Conservation (phyloP, 1,284 basidiomycete species). For the Tilletiaria anomala region DNA sequence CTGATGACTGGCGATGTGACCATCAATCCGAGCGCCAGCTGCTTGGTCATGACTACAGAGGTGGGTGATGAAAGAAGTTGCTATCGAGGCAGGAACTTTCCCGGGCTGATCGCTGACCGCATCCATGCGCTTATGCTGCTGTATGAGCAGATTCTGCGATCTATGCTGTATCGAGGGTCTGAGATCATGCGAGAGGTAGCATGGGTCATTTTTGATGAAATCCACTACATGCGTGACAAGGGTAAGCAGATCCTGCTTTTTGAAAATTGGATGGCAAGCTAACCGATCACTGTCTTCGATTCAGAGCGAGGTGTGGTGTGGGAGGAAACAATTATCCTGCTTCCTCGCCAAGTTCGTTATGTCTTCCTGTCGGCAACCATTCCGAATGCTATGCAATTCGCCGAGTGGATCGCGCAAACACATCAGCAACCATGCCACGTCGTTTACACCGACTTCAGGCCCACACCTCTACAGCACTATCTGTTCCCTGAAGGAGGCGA, state of each 20-base stretch:
- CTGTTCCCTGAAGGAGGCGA: constrained; percentile 92
- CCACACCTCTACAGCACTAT: constrained; percentile 95
- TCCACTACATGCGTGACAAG: constrained; percentile 99
- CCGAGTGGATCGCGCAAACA: constrained; percentile 94
- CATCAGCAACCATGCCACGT: constrained; percentile 98
- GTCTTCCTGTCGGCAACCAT: constrained; percentile 99
- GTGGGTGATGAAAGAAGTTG: too few relatives aligned
- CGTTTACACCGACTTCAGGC: constrained; percentile 97
- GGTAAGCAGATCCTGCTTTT: constrained; percentile 26
- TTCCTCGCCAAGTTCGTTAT: constrained; percentile 88
- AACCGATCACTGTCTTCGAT: neutral
- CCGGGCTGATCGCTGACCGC: neutral
- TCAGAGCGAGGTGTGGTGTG: constrained; percentile 50
- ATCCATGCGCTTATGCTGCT: neutral
- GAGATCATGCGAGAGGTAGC: constrained; percentile 99
- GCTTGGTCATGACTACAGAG: constrained; percentile 98
- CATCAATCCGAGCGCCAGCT: constrained; percentile 90
- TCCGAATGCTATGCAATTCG: constrained; percentile 98
- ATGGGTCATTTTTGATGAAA: constrained; percentile 99
- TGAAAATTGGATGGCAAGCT: too few relatives aligned
- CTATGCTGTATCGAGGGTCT: constrained; percentile 96
- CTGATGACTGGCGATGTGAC: constrained; percentile 99
- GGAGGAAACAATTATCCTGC: constrained; percentile 80
- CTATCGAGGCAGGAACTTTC: too few relatives aligned
- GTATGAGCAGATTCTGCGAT: constrained; percentile 67